Evolutionary conservation across 1,139 yeast species (phyloP), one percentile per base, ranked within the genome.

Genomic region (Hanseniaspora uvarum): DNA sequence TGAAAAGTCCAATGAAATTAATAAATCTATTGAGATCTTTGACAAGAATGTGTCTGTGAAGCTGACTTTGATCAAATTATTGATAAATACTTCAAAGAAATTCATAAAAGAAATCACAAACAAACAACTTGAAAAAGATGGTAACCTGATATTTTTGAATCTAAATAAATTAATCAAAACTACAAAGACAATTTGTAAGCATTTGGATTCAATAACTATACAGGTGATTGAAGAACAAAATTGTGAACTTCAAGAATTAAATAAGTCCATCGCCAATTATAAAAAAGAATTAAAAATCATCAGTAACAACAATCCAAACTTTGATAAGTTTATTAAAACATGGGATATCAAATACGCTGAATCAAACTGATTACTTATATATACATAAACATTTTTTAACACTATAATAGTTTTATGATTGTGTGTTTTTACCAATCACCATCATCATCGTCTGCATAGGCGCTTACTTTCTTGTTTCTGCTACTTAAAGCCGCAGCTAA

Each of bases 401-500:
- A n/a, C n/a, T n/a, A n/a, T n/a, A n/a, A n/a, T n/a, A n/a, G n/a
- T n/a, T n/a, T n/a, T n/a, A n/a, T n/a, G n/a, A n/a, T n/a, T n/a
- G n/a, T 26, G 14, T 19, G 18, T 31, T 31, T 31, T 61, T 68
- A 79, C 83, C 83, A 79, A 52, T 80, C 85, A 38, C 78, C 80
- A 54, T 81, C 84, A 58, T 86, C 94, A 60, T 89, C 96, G 59
- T 85, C 94, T 61, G 87, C 96, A 62, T 89, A 83, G 38, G 77
- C 80, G 1, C 88, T 79, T 10, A 89, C 95, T 65, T 86, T 87
- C 34, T 77, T 80, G 70, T 89, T 89, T 62, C 97, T 77, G 58
- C 80, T 78, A 61, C 75, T 84, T 60, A 89, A 74, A 1, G 97
- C 97, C 28, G 84, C 86, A 4, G 95, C 89, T 54, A 89, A 72